phyloP scores from a whole-genome alignment of 805 yeast species.

The Sugiyamaella smithiae region DNA sequence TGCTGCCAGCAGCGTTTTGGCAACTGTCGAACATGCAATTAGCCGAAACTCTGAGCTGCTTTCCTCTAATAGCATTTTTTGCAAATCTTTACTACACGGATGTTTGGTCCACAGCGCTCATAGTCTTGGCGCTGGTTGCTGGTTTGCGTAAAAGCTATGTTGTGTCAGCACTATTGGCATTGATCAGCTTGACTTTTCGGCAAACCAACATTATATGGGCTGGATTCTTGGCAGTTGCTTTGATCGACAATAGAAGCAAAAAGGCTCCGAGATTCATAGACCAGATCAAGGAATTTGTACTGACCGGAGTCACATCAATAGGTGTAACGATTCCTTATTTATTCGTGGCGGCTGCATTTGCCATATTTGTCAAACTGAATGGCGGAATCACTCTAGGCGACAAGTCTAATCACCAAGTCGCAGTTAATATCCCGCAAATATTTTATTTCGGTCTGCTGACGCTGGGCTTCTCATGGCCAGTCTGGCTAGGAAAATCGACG shows the following conservation, averaged over 20 bases:
- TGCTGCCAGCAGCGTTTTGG: constrained; percentile 41
- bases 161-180: constrained; percentile 55
- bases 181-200: constrained; percentile 67
- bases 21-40: constrained; percentile 3
- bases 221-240: constrained; percentile 49
- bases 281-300: not conserved
- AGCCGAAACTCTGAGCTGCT: constrained; percentile 35
- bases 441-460: constrained; percentile 73
- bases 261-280: not conserved
- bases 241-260: not conserved
- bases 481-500: constrained; percentile 55
- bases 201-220: constrained; percentile 94
- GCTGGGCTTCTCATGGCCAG: constrained; percentile 64
- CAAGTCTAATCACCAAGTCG: constrained; percentile 73
- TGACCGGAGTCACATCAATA: not conserved
- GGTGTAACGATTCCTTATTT: constrained; percentile 29
- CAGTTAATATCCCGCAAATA: constrained; percentile 73
- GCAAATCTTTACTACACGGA: constrained; percentile 86
- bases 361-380: constrained; percentile 57
- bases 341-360: constrained; percentile 52
- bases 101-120: constrained; percentile 79
- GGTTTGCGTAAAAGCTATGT: not conserved
- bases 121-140: constrained; percentile 51
- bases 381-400: constrained; percentile 92
- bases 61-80: constrained; percentile 73